A percentile compares a stretch with the other conserved stretches of the same genome.
Conservation (phyloP, 176 grass and related monocot species). For the Juncus effusus region DNA sequence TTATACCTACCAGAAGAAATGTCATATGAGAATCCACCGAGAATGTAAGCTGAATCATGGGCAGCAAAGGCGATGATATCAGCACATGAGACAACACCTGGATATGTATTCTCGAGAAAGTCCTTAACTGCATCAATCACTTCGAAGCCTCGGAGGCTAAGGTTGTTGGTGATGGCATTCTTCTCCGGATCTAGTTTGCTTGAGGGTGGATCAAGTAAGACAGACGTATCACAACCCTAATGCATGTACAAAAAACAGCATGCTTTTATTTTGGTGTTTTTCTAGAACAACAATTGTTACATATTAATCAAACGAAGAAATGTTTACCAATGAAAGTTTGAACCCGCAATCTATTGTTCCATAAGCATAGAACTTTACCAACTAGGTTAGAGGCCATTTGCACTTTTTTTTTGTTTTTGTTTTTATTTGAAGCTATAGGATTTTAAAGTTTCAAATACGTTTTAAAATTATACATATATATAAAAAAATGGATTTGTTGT, state of each 20-base stretch:
- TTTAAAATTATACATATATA: no score
- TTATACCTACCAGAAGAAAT: constrained; percentile 11
- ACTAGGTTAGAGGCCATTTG: no score
- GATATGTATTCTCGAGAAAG: background rate
- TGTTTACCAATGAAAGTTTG: no score
- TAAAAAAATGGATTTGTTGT: no score
- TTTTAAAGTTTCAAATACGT: no score
- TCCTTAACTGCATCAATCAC: constrained; percentile 49
- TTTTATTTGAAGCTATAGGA: no score
- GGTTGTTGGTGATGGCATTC: constrained; percentile 33
- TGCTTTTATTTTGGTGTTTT: background rate
- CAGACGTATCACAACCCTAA: constrained; percentile 65
- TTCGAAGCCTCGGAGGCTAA: constrained; percentile 52
- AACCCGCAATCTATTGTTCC: no score
- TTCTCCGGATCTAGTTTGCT: constrained; percentile 37
- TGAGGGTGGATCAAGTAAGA: constrained; percentile 40
- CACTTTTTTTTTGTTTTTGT: no score
- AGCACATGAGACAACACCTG: background rate
- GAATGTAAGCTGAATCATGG: background rate
- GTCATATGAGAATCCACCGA: background rate
- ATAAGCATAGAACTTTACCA: no score
- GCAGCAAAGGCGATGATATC: constrained; percentile 6
- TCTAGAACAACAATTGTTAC: no score
- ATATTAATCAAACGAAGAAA: no score
- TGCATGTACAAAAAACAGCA: background rate